Evolutionary conservation across 257 asterid species (phyloP), one percentile per base, ranked within the genome.

Genomic region (Lycium barbarum): DNA sequence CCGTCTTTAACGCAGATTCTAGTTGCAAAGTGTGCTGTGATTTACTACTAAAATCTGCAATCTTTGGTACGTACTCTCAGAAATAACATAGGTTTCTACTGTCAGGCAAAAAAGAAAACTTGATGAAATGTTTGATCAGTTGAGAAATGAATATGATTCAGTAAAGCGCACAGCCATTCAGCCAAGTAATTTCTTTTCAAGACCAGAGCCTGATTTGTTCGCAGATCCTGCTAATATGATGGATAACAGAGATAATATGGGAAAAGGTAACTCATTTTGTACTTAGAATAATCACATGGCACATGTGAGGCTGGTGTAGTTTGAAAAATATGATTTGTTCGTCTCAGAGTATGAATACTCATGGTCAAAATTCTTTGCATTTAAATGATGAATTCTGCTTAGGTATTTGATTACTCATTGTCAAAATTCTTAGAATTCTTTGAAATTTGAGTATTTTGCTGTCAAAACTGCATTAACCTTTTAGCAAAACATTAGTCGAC

Each of bases 101-200:
- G 26, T 67, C 96, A 95, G 97, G 92, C 99, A 94, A 88, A 95
- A 95, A 87, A 92, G 98, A 86, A 95, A 95, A 87, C 97, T 95
- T 14, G 99, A 95, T 81, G 98, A 95, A 81, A 94, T 95, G 97
- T 95, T 94, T 79, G 99, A 95, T 89, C 94, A 92, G 88, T 91
- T 93, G 88, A 91, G 95, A 90, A 91, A 88, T 36, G 99, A 94
- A 84, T 91, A 88, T 1, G 97, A 95, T 84, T 91, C 97, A 45
- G 51, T 89, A 78, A 95, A 93, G 80, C 90, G 98, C 63, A 74
- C 95, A 58, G 95, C 98, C 67, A 93, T 94, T 66, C 97, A 91
- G 81, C 97, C 99, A 4, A 88, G 85, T 40, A 89, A 88, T 85
- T 95, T 92, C 91, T 94, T 84, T 81, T 67, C 93, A 6, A 89